Conservation (phyloP, 345 rosid genomes). For the Kandelia obovata region DNA sequence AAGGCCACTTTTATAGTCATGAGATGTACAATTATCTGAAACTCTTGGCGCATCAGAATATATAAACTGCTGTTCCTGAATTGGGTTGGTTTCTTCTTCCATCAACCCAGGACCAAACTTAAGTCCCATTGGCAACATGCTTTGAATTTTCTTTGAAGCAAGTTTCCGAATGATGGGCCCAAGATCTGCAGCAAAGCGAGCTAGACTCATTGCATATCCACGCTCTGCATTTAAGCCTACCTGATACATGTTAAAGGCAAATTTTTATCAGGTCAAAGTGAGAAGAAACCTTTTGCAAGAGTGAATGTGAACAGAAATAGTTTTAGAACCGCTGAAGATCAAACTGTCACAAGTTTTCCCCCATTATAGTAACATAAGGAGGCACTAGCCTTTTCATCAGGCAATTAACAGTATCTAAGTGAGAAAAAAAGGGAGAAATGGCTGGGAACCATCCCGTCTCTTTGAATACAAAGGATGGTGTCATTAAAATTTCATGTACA, state of each 20-base stretch:
- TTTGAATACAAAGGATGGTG: too few relatives aligned
- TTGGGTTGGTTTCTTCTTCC: constrained; percentile 49
- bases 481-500: too few relatives aligned
- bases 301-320: not conserved
- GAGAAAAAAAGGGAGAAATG: too few relatives aligned
- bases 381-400: too few relatives aligned
- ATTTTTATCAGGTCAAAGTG: constrained; percentile 8
- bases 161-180: constrained; percentile 78
- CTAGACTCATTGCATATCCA: constrained; percentile 83
- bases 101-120: constrained; percentile 79
- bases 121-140: constrained; percentile 54
- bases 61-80: constrained; percentile 31
- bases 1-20: constrained; percentile 44
- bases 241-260: constrained; percentile 36
- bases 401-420: too few relatives aligned
- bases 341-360: too few relatives aligned
- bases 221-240: constrained; percentile 73
- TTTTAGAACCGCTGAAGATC: not conserved
- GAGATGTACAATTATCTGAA: constrained; percentile 25
- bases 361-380: too few relatives aligned
- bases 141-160: constrained; percentile 66
- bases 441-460: too few relatives aligned
- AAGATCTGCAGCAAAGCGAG: constrained; percentile 78
- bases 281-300: not conserved
- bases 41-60: constrained; percentile 28